These are phyloP conservation scores for Exophiala oligosperma DNA, from an alignment of 2,329 filamentous ascomycete genomes.

Conservation along the genomic window DNA sequence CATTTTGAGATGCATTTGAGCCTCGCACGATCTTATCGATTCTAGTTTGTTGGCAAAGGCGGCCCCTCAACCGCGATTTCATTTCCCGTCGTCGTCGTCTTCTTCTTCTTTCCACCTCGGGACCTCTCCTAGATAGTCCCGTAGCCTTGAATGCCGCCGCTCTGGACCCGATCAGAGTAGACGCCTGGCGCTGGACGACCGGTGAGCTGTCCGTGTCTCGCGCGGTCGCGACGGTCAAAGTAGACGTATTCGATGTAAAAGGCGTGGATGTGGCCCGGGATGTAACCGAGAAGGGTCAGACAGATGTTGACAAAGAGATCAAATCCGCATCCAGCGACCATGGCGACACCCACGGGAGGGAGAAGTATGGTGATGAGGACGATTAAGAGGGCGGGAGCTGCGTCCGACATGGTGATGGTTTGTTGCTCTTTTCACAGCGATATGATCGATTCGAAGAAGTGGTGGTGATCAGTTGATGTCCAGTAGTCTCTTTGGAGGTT, in stretches of 20 bases:
- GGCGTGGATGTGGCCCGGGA: constrained; percentile 50
- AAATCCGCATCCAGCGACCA: constrained; percentile 83
- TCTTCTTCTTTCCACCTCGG: background rate
- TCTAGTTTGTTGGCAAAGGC: no score
- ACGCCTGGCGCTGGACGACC: constrained; percentile 25
- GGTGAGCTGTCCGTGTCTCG: constrained; percentile 24
- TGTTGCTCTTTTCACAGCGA: no score
- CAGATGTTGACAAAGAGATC: constrained; percentile 91
- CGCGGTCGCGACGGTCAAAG: constrained; percentile 29
- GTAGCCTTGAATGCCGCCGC: constrained; percentile 24
- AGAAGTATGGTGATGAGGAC: constrained; percentile 42
- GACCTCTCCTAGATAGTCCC: constrained; percentile 22
- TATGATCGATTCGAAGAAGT: no score
- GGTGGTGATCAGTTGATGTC: no score
- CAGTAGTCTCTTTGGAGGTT: no score
- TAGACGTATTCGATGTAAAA: constrained; percentile 33
- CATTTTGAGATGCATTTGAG: no score
- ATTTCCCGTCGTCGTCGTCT: background rate
- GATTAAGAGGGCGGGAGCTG: constrained; percentile 28
- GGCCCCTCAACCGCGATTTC: no score
- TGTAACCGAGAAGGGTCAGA: constrained; percentile 73
- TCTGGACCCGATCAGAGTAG: constrained; percentile 28
- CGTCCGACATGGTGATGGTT: constrained; percentile 25
- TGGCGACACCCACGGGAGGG: constrained; percentile 87
- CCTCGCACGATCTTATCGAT: no score